A percentile compares a stretch with the other conserved stretches of the same genome.
Conservation (phyloP, 2,329 filamentous ascomycete genomes). For the Byssochlamys sp. region DNA sequence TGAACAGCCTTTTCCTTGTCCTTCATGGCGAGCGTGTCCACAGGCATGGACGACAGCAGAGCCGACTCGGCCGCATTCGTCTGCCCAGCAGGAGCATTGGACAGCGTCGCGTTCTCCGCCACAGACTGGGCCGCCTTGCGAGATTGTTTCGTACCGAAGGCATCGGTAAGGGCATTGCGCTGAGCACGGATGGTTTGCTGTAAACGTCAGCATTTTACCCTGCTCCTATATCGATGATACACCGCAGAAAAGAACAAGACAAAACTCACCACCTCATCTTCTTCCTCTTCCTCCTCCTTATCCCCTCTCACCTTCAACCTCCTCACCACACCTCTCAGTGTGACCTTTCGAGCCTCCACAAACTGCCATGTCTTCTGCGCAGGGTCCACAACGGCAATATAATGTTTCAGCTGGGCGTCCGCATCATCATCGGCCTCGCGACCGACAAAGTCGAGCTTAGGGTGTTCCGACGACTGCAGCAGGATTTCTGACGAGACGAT, state of each 20-base stretch:
- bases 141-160: slow-evolving; percentile 43
- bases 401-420: slow-evolving; percentile 49
- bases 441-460: slow-evolving; percentile 51
- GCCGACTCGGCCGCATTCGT: slow-evolving; percentile 33
- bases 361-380: slow-evolving; percentile 44
- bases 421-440: slow-evolving; percentile 41
- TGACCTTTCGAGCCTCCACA: slow-evolving; percentile 45
- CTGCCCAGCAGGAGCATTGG: slow-evolving; percentile 26
- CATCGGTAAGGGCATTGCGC: slow-evolving; percentile 36
- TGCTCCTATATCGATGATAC: background rate
- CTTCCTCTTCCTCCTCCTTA: slow-evolving; percentile 14
- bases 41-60: slow-evolving; percentile 34
- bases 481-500: slow-evolving; percentile 42
- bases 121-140: slow-evolving; percentile 39
- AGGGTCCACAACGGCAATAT: slow-evolving; percentile 52
- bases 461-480: slow-evolving; percentile 52
- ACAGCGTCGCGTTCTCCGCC: slow-evolving; percentile 40
- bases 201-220: background rate
- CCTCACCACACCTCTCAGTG: slow-evolving; percentile 42
- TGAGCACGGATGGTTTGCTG: slow-evolving; percentile 31
- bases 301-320: slow-evolving; percentile 17
- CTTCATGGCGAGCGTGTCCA: slow-evolving; percentile 21
- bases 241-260: background rate
- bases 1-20: slow-evolving; percentile 27
- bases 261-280: slow-evolving; percentile 20